Evolutionary conservation across 345 rosid genomes (phyloP), one percentile per base, ranked within the genome.

Genomic region (Sonneratia caseolaris): DNA sequence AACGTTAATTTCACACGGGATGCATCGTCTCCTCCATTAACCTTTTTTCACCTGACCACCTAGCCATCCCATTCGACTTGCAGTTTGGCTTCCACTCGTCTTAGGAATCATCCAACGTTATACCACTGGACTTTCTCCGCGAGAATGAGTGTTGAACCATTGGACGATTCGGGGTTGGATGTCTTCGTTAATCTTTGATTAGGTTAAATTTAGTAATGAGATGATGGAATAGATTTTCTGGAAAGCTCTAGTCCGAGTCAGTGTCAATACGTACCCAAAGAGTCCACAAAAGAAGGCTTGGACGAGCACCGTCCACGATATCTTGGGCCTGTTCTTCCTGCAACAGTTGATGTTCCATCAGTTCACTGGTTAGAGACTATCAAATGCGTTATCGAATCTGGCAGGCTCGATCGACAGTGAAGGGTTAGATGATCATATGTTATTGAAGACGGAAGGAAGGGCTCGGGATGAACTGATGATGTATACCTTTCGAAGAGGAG

Each of bases 271-370:
- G 62, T 76, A 89, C 94, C 91, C 94, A 27, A 86, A 51, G 64
- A 77, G 65, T 6, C 86, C 91, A 42, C 83, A 81, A 22, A 85
- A 79, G 80, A 85, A 77, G 56, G 86, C 81, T 76, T 79, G 85
- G 40, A 79, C 68, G 18, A 82, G 73, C 27, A 89, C 64, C 13
- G 27, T 81, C 84, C 89, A 79, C 27, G 86, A 84, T 57, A 86
- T 48, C 70, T 81, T 85, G 47, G 87, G 89, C 80, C 82, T 85
- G 59, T 32, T 77, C 38, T 81, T 78, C 84, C 91, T 85, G 78
- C 37, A 72, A 55, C n/a, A 38, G 37, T 24, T 3, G 18, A 66
- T 5, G 10, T 35, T 66, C 32, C 68, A 37, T 27, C 35, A 6
- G 2, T 6, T 57, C 64, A 7, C 43, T 40, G 43, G 43, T 40